These are phyloP conservation scores for Aspergillus saccharolyticus DNA, from an alignment of 495 filamentous ascomycete species.

Conservation along the genomic window DNA sequence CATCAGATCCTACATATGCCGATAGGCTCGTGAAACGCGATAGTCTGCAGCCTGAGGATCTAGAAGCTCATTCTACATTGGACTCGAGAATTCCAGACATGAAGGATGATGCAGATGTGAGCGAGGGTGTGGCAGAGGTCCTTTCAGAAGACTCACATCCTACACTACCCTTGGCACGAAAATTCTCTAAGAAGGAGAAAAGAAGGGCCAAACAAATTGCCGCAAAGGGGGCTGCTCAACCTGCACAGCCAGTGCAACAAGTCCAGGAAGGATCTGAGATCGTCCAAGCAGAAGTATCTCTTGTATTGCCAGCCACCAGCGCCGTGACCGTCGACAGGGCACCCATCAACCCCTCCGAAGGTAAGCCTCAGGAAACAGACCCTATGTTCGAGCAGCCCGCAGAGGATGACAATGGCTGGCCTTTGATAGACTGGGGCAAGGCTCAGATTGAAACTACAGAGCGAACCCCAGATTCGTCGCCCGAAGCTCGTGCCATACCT, in stretches of 20 bases:
- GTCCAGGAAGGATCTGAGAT: slow-evolving; percentile 8
- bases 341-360: neutral
- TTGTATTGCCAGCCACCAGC: slow-evolving; percentile 22
- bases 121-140: neutral
- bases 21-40: neutral
- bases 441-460: slow-evolving; percentile 23
- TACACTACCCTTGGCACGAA: slow-evolving; percentile 16
- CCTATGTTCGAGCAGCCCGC: slow-evolving; percentile 14
- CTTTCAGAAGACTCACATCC: slow-evolving; percentile 6
- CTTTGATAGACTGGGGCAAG: slow-evolving; percentile 38
- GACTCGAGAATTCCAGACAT: too few relatives aligned
- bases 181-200: slow-evolving; percentile 40
- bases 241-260: slow-evolving; percentile 6
- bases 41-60: neutral
- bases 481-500: slow-evolving; percentile 21
- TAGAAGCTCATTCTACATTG: neutral
- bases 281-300: neutral
- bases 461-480: slow-evolving; percentile 22
- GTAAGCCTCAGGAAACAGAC: slow-evolving; percentile 16
- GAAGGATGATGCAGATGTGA: neutral
- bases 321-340: neutral
- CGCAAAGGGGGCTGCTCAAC: slow-evolving; percentile 13
- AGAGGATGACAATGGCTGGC: slow-evolving; percentile 30
- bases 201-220: slow-evolving; percentile 37
- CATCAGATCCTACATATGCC: neutral